Base-by-base conservation (phyloP, 2,329 filamentous ascomycete genomes). In the Achaetomium macrosporum region DNA sequence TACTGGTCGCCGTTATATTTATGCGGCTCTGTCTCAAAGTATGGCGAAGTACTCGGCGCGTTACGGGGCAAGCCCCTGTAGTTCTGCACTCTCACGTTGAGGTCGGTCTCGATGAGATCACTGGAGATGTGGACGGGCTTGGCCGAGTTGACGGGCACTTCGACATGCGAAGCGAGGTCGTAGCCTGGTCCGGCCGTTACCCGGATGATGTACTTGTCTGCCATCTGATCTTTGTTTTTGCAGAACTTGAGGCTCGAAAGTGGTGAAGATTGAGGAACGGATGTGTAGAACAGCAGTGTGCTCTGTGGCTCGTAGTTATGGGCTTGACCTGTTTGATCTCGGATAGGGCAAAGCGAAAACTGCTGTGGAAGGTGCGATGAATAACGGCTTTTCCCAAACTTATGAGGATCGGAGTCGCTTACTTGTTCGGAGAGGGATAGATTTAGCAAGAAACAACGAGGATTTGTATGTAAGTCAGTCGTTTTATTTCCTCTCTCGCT, bases 181-280 rank as follows among this genome's bases (percentile, higher is more conserved):
- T 96, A 95, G 58, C 75, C 74, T 1, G 87, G 77, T 2, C 92
- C 92, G 1, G 89, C 89, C 0, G 90, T 95, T 51, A 96, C 85
- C 60, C 81, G 82, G 57, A 97, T 78, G 47, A 88, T 78, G 69
- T 93, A 96, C 60, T 88, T 85, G 54, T 86, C 79, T 16, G 83
- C 76, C 83, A 82, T 83, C 29, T 44, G 35, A n/a, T 40, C 17
- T n/a, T 45, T 30, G 7, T 44, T 50, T n/a, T 20, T 19, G 8
- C 39, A 13, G 44, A 19, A 20, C 19, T n/a, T 7, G 25, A 16
- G 6, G n/a, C 30, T 37, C 5, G 2, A 15, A 15, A n/a, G 15
- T 19, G 19, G 12, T 29, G 40, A 15, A 20, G 39, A 4, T 20
- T 19, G 16, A 41, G 16, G 4, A 25, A 25, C 25, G 25, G n/a